phyloP scores from a whole-genome alignment of 371 early-diverging fungal genomes.

The Rhizopus stolonifer region DNA sequence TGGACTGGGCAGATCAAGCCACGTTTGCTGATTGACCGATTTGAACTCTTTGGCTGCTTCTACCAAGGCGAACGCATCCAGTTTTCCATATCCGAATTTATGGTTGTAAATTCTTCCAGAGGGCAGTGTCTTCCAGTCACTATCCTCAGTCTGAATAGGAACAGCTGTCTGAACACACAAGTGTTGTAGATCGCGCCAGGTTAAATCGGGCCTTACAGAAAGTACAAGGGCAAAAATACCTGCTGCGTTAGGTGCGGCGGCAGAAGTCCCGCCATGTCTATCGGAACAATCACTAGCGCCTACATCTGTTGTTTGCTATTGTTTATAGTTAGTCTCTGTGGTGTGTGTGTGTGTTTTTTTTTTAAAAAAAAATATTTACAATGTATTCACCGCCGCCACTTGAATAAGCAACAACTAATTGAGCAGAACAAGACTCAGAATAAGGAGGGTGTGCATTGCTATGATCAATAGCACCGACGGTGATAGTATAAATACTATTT shows the following conservation, averaged over 20 bases:
- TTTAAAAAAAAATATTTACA: conserved; percentile 35
- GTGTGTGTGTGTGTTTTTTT: not conserved
- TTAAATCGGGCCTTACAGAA: conserved; percentile 82
- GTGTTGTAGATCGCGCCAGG: conserved; percentile 92
- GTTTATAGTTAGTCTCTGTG: not conserved
- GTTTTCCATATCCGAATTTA: conserved; percentile 90
- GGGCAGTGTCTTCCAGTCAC: conserved; percentile 63
- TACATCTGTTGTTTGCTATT: conserved; percentile 82
- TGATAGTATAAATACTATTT: conserved; percentile 92
- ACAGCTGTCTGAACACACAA: conserved; percentile 79
- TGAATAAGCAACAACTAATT: conserved; percentile 86
- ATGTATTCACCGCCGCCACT: conserved; percentile 76
- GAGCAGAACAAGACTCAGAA: conserved; percentile 90
- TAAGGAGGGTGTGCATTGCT: conserved; percentile 77
- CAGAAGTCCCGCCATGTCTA: conserved; percentile 94
- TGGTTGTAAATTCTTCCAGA: conserved; percentile 77
- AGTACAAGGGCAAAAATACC: conserved; percentile 93
- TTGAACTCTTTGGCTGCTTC: conserved; percentile 71
- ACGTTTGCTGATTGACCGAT: conserved; percentile 68
- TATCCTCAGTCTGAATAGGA: conserved; percentile 64
- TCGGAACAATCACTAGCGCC: conserved; percentile 71
- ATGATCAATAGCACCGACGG: conserved; percentile 89
- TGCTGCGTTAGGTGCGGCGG: conserved; percentile 94
- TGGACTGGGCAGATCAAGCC: conserved; percentile 41
- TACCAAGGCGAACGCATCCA: conserved; percentile 82